Evolutionary conservation across 768 basidiomycete species (phyloP), one percentile per base, ranked within the genome.

Genomic region (Mycena rebaudengoi): DNA sequence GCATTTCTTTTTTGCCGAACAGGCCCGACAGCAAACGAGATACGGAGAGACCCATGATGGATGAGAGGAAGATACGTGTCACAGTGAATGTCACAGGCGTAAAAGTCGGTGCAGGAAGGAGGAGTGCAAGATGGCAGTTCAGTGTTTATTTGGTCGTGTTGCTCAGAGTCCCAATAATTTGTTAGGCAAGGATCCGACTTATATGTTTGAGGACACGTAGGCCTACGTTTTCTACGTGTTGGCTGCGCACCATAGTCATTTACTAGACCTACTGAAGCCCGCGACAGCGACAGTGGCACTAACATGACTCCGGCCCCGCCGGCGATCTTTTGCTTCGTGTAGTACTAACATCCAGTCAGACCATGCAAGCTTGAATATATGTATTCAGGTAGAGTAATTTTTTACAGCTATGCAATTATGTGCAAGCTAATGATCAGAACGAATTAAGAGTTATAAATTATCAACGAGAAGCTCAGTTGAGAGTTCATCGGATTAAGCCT

Each of bases 1-100:
- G 95, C 97, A 99, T 99, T 83, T 99, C 97, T 88, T 91, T 97
- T 87, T 98, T 98, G 81, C 96, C 96, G 73, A 98, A 96, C 75
- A 99, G 86, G 77, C 87, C 87, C 50, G 87, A 84, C 73, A 98
- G 87, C 46, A 96, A 78, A 70, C 82, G 82, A 70, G 92, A 94
- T 65, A 94, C 79, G 14, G 86, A 85, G 64, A 94, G 80, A 88
- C 92, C 92, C 92, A 94, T 94, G 77, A 54, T 69, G 69, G 55
- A 67, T 49, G 62, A 35, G 66, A 64, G 63, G 50, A 67, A 59
- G 55, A n/a, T n/a, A n/a, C n/a, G n/a, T n/a, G n/a, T n/a, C n/a
- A n/a, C n/a, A n/a, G n/a, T n/a, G n/a, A n/a, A n/a, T n/a, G n/a
- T n/a, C n/a, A n/a, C n/a, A n/a, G 51, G 45, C 53, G 51, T 41